Evolutionary conservation across 2,329 filamentous ascomycete genomes (phyloP).

Genomic region (Alternaria burnsii): DNA sequence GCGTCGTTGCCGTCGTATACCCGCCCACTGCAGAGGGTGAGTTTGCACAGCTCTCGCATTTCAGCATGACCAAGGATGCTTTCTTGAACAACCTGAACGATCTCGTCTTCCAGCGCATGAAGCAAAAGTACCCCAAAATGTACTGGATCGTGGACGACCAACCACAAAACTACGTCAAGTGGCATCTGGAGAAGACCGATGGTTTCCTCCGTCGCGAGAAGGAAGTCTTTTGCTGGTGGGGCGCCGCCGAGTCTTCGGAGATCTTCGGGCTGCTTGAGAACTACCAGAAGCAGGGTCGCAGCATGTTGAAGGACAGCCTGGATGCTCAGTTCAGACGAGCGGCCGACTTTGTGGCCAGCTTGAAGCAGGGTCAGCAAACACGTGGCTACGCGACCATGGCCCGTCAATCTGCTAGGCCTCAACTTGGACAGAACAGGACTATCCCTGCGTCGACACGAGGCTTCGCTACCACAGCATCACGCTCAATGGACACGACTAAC

Average conservation of each 20-base stretch:
- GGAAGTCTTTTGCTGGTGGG: conserved; percentile 96
- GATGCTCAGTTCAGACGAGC: conserved; percentile 84
- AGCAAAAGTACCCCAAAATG: conserved; percentile 90
- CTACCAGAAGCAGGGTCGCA: conserved; percentile 81
- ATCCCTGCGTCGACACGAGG: conserved; percentile 55
- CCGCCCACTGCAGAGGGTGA: conserved; percentile 72
- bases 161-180: conserved; percentile 89
- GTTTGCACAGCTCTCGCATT: conserved; percentile 84
- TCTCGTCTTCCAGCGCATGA: conserved; percentile 91
- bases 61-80: conserved; percentile 91
- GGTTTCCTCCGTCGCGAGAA: conserved; percentile 86
- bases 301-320: conserved; percentile 90
- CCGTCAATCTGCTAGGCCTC: conserved; percentile 42
- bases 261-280: conserved; percentile 84
- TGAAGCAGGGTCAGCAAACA: conserved; percentile 68
- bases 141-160: conserved; percentile 97
- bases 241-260: conserved; percentile 81
- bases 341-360: conserved; percentile 71
- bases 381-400: conserved; percentile 68
- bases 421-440: conserved; percentile 28
- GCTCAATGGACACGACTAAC: conserved; percentile 67
- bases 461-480: conserved; percentile 63
- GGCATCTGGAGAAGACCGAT: conserved; percentile 98
- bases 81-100: conserved; percentile 96
- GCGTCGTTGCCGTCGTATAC: conserved; percentile 88